phyloP scores from a whole-genome alignment of 78 protist species.

The Monocercomonoides exilis region DNA sequence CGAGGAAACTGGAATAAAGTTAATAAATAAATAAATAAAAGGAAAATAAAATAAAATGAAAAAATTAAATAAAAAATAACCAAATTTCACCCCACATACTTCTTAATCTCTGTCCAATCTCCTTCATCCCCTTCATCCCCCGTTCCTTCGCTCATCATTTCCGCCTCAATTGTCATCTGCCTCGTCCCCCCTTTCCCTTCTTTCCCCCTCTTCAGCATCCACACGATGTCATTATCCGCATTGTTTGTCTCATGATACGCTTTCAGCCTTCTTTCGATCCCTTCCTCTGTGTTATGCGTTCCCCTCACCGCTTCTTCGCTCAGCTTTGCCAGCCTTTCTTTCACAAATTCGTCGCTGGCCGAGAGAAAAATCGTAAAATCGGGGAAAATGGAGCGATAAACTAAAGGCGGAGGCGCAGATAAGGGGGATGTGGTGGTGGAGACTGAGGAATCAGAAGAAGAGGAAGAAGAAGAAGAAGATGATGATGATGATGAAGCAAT shows the following conservation, averaged over 20 bases:
- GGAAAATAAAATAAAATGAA: neutral
- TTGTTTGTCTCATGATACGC: neutral
- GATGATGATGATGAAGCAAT: no score
- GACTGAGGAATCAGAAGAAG: no score
- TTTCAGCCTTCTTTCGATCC: neutral
- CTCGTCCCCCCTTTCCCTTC: neutral
- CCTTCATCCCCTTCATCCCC: neutral
- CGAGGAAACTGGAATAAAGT: neutral
- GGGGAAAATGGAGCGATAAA: slow-evolving; percentile 20
- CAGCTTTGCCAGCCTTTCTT: neutral
- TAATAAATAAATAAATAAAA: neutral
- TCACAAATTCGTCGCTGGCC: slow-evolving; percentile 25
- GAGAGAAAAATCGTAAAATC: slow-evolving; percentile 22
- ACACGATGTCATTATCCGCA: neutral
- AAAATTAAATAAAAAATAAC: neutral
- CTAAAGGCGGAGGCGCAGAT: no score
- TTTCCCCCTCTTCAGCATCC: neutral
- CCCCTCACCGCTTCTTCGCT: neutral
- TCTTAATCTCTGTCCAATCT: neutral
- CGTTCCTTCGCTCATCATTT: neutral
- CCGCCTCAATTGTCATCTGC: neutral
- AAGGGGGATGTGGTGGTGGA: no score
- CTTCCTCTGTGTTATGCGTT: neutral
- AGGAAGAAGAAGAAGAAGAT: no score
- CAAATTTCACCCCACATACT: neutral